phyloP scores from a whole-genome alignment of 2,329 filamentous ascomycete genomes.

The Thermothelomyces thermophilus region DNA sequence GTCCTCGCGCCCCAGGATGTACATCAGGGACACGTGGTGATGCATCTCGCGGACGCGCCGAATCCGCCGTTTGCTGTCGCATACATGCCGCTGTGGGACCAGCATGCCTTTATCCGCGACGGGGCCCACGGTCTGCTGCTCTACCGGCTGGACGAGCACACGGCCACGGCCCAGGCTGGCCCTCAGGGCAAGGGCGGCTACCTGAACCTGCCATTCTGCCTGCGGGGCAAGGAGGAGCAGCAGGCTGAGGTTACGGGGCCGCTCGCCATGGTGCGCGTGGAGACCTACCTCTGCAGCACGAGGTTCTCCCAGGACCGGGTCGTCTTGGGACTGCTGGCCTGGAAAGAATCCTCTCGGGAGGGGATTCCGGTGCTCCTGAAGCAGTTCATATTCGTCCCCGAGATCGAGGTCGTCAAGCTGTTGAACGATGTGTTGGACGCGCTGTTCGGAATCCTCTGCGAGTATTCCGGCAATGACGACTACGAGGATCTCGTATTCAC shows the following conservation, averaged over 20 bases:
- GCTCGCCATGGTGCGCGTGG: conserved; percentile 69
- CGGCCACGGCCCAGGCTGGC: conserved; percentile 57
- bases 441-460: conserved; percentile 84
- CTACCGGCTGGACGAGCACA: conserved; percentile 89
- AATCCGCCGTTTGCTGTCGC: conserved; percentile 84
- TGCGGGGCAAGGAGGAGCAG: conserved; percentile 58
- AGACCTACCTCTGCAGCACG: conserved; percentile 90
- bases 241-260: conserved; percentile 72
- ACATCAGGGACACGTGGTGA: conserved; percentile 73
- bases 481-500: conserved; percentile 91
- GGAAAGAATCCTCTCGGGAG: conserved; percentile 68
- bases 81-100: conserved; percentile 90
- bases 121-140: conserved; percentile 74
- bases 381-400: conserved; percentile 85
- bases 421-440: conserved; percentile 83
- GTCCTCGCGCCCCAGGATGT: conserved; percentile 75
- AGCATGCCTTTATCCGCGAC: conserved; percentile 82
- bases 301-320: conserved; percentile 88
- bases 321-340: conserved; percentile 75
- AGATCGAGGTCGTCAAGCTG: conserved; percentile 96
- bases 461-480: conserved; percentile 84
- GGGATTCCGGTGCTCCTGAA: conserved; percentile 69
- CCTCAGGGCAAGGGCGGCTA: conserved; percentile 76
- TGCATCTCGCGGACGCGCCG: conserved; percentile 82
- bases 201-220: conserved; percentile 72